Conservation (phyloP, 805 yeast genomes). For the Scheffersomyces ergatensis region DNA sequence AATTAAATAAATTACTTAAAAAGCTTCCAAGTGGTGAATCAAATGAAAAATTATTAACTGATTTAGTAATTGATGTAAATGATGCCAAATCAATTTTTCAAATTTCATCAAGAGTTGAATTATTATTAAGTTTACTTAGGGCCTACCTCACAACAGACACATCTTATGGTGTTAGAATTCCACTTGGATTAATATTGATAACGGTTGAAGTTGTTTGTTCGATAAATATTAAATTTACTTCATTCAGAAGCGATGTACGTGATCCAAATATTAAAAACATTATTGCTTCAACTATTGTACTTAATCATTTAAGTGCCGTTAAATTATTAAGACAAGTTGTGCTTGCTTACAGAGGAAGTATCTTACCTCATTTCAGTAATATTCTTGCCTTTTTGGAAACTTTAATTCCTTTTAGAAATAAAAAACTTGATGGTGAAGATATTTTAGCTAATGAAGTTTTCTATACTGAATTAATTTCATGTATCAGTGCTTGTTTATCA, state of each 20-base stretch:
- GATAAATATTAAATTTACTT: constrained; percentile 52
- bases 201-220: constrained; percentile 54
- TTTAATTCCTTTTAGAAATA: constrained; percentile 51
- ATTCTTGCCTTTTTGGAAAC: constrained; percentile 56
- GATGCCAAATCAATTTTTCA: constrained; percentile 49
- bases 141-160: constrained; percentile 51
- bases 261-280: constrained; percentile 47
- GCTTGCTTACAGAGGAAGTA: constrained; percentile 30
- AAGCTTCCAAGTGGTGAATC: constrained; percentile 20
- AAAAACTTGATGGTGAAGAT: constrained; percentile 25
- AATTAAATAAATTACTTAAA: constrained; percentile 38
- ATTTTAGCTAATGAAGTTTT: constrained; percentile 38
- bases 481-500: constrained; percentile 25
- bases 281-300: constrained; percentile 41
- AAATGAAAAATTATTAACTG: constrained; percentile 37
- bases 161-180: constrained; percentile 55
- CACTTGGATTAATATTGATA: constrained; percentile 56
- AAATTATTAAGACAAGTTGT: constrained; percentile 37
- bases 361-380: constrained; percentile 48
- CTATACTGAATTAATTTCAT: constrained; percentile 31
- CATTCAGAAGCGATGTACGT: constrained; percentile 58
- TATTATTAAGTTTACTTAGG: constrained; percentile 37
- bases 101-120: constrained; percentile 49
- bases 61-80: constrained; percentile 58
- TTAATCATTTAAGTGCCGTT: constrained; percentile 46